Percentiles rank a stretch among this genome's conserved stretches.
These are phyloP conservation scores for Pichia heedii DNA, from an alignment of 805 yeast species.

Conservation along the genomic window DNA sequence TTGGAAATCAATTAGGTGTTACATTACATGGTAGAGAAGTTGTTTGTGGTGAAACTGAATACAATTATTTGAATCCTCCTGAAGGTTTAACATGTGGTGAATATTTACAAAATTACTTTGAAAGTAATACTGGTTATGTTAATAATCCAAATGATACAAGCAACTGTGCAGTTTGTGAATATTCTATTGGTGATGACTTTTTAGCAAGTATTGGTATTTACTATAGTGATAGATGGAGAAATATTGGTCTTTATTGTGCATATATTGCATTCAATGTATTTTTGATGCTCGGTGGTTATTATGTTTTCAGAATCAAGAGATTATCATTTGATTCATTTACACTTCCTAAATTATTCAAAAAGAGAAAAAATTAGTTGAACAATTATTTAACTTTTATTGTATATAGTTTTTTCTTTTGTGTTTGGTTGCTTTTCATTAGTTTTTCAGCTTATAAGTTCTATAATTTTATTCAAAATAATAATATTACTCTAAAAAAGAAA, in stretches of 20 bases:
- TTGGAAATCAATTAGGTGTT: constrained; percentile 43
- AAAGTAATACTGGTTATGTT: constrained; percentile 45
- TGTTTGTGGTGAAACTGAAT: constrained; percentile 39
- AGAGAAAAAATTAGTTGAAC: no score
- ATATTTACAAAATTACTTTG: constrained; percentile 35
- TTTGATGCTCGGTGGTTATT: constrained; percentile 13
- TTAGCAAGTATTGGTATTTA: constrained; percentile 34
- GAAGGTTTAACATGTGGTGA: constrained; percentile 55
- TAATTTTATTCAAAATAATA: no score
- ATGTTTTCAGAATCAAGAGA: constrained; percentile 16
- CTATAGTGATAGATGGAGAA: constrained; percentile 52
- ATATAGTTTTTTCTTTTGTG: no score
- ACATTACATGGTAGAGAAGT: constrained; percentile 44
- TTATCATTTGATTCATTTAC: no score
- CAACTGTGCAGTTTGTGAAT: constrained; percentile 43
- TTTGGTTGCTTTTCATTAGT: no score
- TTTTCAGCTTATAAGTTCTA: no score
- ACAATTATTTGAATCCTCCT: constrained; percentile 45
- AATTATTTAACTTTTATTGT: no score
- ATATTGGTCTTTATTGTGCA: constrained; percentile 53
- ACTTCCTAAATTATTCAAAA: no score
- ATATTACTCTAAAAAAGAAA: no score
- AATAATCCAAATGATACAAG: constrained; percentile 41
- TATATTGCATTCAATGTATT: constrained; percentile 42
- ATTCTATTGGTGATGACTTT: constrained; percentile 37